These are phyloP conservation scores for Aspergillus kassunensis DNA, from an alignment of 495 filamentous ascomycete genomes.

Conservation along the genomic window DNA sequence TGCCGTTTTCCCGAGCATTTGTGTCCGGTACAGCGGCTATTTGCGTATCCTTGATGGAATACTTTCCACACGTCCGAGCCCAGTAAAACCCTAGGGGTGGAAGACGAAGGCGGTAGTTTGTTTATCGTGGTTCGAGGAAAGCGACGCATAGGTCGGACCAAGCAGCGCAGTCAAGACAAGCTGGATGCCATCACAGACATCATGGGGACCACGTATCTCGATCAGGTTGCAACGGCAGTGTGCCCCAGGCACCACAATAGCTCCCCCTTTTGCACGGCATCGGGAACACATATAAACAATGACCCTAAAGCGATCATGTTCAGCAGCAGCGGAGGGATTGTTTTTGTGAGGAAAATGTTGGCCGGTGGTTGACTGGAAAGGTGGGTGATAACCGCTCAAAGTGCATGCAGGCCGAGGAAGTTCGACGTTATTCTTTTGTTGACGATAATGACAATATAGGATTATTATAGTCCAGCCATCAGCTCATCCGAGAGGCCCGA, in stretches of 20 bases:
- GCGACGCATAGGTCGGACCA: conserved; percentile 16
- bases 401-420: conserved; percentile 18
- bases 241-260: conserved; percentile 20
- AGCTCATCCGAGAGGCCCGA: too few species aligned
- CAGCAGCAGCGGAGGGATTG: conserved; percentile 15
- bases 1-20: not conserved
- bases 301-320: conserved; percentile 21
- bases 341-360: conserved; percentile 10
- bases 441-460: too few species aligned
- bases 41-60: conserved; percentile 5
- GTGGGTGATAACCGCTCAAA: conserved; percentile 15
- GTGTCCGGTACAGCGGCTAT: not conserved
- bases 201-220: conserved; percentile 11
- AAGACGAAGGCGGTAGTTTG: conserved; percentile 17
- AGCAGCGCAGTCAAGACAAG: conserved; percentile 18
- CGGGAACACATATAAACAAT: conserved; percentile 15
- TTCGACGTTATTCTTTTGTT: conserved; percentile 15
- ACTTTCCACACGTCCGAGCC: conserved; percentile 19
- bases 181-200: conserved; percentile 20
- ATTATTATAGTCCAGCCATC: too few species aligned
- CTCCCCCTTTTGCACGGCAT: conserved; percentile 11
- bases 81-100: conserved; percentile 20
- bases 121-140: conserved; percentile 13
- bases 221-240: conserved; percentile 18
- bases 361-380: conserved; percentile 16